Evolutionary conservation across 139 green algal genomes (phyloP).

Genomic region (Microglena sp.): DNA sequence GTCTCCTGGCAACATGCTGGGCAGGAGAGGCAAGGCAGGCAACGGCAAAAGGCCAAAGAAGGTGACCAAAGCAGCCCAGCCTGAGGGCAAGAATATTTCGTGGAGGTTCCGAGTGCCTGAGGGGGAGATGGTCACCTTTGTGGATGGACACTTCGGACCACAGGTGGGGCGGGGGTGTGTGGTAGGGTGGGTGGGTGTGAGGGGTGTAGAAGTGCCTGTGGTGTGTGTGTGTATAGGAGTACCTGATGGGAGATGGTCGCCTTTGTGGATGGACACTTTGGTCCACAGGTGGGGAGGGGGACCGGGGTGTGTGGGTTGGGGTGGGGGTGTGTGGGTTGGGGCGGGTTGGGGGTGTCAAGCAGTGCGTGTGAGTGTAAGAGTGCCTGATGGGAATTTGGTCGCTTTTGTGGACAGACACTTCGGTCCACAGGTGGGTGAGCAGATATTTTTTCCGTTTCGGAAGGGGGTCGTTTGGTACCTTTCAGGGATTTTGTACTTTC

Average conservation of each 20-base stretch:
- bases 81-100: background rate
- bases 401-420: no score
- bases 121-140: constrained; percentile 7
- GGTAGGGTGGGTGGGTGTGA: background rate
- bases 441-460: no score
- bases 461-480: no score
- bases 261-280: no score
- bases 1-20: no score
- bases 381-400: no score
- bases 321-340: background rate
- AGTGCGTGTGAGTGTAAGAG: background rate
- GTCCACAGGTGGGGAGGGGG: background rate
- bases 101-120: constrained; percentile 16
- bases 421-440: background rate
- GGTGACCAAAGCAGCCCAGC: no score
- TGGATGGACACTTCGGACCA: constrained; percentile 6
- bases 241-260: no score
- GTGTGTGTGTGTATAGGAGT: background rate
- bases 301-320: background rate
- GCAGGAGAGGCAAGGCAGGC: no score
- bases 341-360: no score
- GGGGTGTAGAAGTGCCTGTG: background rate
- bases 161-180: constrained; percentile 5
- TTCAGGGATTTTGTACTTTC: no score
- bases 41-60: no score